Base-by-base conservation (phyloP, 1,139 yeast species). In the Geotrichum klebahnii region DNA sequence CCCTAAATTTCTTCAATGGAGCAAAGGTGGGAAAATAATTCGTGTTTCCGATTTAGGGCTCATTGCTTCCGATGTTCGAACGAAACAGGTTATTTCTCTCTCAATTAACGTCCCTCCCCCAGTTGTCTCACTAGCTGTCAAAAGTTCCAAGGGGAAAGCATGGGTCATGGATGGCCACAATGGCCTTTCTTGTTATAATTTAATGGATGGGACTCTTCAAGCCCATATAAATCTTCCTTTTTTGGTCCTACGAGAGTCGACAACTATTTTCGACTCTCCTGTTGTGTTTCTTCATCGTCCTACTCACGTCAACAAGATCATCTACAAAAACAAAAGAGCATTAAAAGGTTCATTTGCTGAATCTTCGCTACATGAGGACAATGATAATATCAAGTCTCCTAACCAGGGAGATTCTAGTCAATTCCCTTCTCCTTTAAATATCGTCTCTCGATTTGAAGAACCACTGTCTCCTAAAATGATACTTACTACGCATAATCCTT, bases 1-100 rank as follows among this genome's bases (percentile, higher is more conserved):
- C 23, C 14, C 45, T 3, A 42, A 36, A 22, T 52, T 52, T 28
- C 35, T 52, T 5, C 48, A 46, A 23, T 52, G 55, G 55, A 52
- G 55, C 47, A 52, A 49, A 36, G 37, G 51, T 22, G 55, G 55
- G 5, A 52, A 52, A 36, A 43, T 52, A 17, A 31, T 48, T 4
- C 36, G 51, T 4, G 41, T 49, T n/a, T 49, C 55, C 3, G 37
- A 41, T 14, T n/a, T 29, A 16, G 51, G 50, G 3, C 33, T 52
- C 2, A 37, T 52, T 4, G 39, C 49, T 9, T 46, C 55, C 14
- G 55, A 52, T 22, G 55, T 52, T 10, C 38, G 53, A 31, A 49
- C 55, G 5, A 49, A 50, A 39, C 34, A 44, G 12, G 55, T 52
- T n/a, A 22, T 36, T 1, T 36, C 52, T 12, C 29, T 44, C n/a